Evolutionary conservation across 2,329 filamentous ascomycete species (phyloP), one percentile per base, ranked within the genome.

Genomic region (Zymoseptoria brevis): DNA sequence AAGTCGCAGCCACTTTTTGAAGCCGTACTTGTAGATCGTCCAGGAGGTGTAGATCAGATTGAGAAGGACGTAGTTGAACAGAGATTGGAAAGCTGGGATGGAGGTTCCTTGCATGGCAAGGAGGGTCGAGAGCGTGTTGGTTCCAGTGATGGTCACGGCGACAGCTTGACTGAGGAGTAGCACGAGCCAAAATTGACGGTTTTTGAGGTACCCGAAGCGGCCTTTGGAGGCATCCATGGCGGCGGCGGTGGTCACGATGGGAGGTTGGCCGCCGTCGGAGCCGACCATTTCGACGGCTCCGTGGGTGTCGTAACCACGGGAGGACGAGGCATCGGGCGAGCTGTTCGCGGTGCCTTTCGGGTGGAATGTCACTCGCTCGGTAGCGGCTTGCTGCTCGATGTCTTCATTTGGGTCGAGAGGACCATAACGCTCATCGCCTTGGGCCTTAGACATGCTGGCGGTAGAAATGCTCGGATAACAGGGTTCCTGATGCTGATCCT

Each of bases 81-180:
- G 83, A 29, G 89, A 90, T 77, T 99, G 94, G 79, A 97, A 96
- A 57, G 94, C 90, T 7, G 94, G 94, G 66, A 97, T 95, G 62
- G 84, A 90, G 65, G 88, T 92, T 54, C 85, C 82, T 63, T 82
- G 75, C 4, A 76, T 74, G 59, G 80, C 81, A 29, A 99, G 84
- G 57, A 96, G 83, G 24, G 82, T 84, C 45, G 88, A 89, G 71
- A 97, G 90, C 53, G 94, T 97, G 79, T 95, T 96, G 55, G 92
- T 96, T 29, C 84, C 86, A 1, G 92, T 96, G 75, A 96, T 94
- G 78, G 90, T 92, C 60, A 99, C 84, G 4, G 92, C 86, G 51
- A 96, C 85, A 56, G 91, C 74, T 80, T 96, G 92, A 60, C 83
- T 71, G 13, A 97, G 77, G 54, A 84, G 61, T 67, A 97, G 79